phyloP scores from a whole-genome alignment of 345 rosid genomes.

The Arabis hirsuta region DNA sequence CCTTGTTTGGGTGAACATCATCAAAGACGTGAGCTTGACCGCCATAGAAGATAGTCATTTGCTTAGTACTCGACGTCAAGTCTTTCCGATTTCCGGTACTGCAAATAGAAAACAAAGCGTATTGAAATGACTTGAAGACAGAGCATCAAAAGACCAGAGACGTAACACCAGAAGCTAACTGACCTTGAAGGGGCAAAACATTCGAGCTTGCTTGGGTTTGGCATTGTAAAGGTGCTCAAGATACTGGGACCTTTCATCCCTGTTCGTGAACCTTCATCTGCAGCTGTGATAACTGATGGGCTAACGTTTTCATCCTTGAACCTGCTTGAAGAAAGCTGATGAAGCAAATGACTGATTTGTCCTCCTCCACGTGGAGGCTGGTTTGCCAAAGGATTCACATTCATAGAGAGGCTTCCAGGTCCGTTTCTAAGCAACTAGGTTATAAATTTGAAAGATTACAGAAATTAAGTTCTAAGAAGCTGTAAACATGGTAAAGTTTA shows the following conservation, averaged over 20 bases:
- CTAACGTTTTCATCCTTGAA: constrained; percentile 59
- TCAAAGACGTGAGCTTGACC: constrained; percentile 99
- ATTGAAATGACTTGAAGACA: constrained; percentile 20
- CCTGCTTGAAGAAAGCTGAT: constrained; percentile 65
- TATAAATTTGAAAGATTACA: constrained; percentile 8
- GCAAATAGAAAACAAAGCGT: constrained; percentile 18
- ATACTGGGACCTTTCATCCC: constrained; percentile 80
- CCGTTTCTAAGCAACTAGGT: constrained; percentile 70
- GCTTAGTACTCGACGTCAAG: constrained; percentile 60
- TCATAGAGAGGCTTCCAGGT: constrained; percentile 51
- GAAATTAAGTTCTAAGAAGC: constrained; percentile 1
- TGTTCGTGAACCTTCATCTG: constrained; percentile 99
- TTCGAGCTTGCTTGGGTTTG: constrained; percentile 48
- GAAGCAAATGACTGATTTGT: constrained; percentile 66
- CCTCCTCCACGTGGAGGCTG: constrained; percentile 61
- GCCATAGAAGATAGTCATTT: constrained; percentile 96
- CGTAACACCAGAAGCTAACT: constrained; percentile 18
- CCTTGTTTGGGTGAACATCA: constrained; percentile 97
- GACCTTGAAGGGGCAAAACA: constrained; percentile 59
- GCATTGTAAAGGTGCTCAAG: constrained; percentile 55
- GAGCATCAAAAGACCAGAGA: constrained; percentile 37
- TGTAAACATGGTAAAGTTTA: constrained; percentile 18
- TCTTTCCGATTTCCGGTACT: constrained; percentile 56
- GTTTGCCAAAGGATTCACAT: constrained; percentile 53
- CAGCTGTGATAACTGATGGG: constrained; percentile 71